phyloP scores from a whole-genome alignment of 768 basidiomycete genomes.

The Leccinum broughii region DNA sequence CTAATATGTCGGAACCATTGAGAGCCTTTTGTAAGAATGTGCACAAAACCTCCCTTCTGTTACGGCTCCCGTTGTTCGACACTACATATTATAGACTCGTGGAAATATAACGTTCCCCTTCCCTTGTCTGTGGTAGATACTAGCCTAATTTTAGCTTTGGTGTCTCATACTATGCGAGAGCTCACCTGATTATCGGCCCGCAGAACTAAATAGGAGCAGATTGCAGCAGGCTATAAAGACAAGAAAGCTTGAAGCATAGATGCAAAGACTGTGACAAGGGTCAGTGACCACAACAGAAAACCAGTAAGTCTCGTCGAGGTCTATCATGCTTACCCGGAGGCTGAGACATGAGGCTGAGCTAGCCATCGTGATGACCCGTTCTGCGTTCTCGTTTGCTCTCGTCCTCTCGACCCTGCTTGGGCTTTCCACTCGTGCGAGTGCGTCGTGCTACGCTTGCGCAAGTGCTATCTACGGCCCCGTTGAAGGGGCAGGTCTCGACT shows the following conservation, averaged over 20 bases:
- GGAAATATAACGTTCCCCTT: not conserved
- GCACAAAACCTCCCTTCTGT: too few relatives aligned
- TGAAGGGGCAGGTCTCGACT: constrained; percentile 3
- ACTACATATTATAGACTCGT: too few relatives aligned
- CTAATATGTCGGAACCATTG: too few relatives aligned
- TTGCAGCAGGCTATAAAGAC: not conserved
- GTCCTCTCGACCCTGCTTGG: constrained; percentile 4
- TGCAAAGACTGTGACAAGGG: not conserved
- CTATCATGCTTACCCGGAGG: not conserved
- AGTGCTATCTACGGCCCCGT: constrained; percentile 5
- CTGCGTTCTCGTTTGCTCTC: not conserved
- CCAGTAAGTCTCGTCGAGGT: not conserved
- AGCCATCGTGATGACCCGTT: not conserved
- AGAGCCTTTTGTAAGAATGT: too few relatives aligned
- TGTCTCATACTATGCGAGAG: too few relatives aligned
- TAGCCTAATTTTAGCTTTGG: not conserved
- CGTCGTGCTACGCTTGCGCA: constrained; percentile 2
- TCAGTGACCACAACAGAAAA: not conserved
- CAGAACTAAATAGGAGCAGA: not conserved
- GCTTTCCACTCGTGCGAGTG: not conserved
- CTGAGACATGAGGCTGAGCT: too few relatives aligned
- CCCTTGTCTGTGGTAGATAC: not conserved
- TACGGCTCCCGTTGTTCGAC: too few relatives aligned
- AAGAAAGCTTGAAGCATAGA: not conserved
- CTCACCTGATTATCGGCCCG: not conserved